Percentiles rank a stretch among this genome's conserved stretches.
These are phyloP conservation scores for Corchorus olitorius DNA, from an alignment of 345 rosid genomes.

Conservation along the genomic window DNA sequence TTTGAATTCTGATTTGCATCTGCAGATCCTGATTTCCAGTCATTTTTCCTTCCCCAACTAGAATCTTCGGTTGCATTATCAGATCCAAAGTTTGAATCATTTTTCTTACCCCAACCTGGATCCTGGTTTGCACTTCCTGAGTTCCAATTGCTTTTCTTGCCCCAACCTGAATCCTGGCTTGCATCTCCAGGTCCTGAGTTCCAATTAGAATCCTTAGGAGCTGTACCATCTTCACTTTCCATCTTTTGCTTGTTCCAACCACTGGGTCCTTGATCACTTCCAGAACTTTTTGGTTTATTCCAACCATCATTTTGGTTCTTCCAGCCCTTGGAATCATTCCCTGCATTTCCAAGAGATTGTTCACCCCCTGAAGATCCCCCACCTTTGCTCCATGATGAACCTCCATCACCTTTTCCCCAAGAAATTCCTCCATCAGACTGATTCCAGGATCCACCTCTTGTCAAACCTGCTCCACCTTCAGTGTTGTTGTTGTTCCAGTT, in stretches of 20 bases:
- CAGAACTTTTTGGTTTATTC: background rate
- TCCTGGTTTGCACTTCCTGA: constrained; percentile 16
- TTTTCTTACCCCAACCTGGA: constrained; percentile 39
- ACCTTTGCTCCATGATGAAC: background rate
- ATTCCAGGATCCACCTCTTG: constrained; percentile 4
- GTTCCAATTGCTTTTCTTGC: constrained; percentile 25
- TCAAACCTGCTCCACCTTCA: constrained; percentile 15
- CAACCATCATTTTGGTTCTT: constrained; percentile 26
- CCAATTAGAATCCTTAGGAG: constrained; percentile 27
- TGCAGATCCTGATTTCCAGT: constrained; percentile 24
- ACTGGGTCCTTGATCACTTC: constrained; percentile 21
- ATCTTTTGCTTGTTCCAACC: constrained; percentile 12
- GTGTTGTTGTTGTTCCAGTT: constrained; percentile 36
- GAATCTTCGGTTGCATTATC: constrained; percentile 18
- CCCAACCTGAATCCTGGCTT: constrained; percentile 13
- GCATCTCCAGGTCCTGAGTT: constrained; percentile 23
- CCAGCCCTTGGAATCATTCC: background rate
- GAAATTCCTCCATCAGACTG: constrained; percentile 16
- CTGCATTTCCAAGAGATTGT: constrained; percentile 12
- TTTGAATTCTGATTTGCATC: constrained; percentile 16
- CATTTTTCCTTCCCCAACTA: constrained; percentile 39
- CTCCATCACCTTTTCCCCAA: constrained; percentile 8
- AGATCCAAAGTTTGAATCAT: background rate
- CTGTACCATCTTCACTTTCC: background rate
- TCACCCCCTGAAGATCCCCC: background rate